Evolutionary conservation across 2,329 filamentous ascomycete species (phyloP).

Genomic region (Colletotrichum salicis): DNA sequence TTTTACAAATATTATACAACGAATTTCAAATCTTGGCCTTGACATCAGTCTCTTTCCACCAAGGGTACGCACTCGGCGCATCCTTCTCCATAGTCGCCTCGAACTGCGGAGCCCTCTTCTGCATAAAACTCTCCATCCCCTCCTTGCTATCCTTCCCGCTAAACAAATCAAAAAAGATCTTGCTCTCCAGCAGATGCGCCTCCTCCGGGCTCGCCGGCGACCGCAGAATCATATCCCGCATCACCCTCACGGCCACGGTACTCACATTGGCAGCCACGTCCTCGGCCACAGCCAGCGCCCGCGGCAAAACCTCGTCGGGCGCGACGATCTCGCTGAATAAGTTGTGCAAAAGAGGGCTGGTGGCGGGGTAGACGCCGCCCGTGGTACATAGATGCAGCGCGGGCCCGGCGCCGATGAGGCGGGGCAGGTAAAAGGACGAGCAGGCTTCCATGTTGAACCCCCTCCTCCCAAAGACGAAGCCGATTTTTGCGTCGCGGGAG

Average conservation of each 20-base stretch:
- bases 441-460: constrained; percentile 79
- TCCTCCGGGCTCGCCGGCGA: constrained; percentile 68
- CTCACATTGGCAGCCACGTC: constrained; percentile 76
- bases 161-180: constrained; percentile 71
- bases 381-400: constrained; percentile 76
- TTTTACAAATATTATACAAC: neutral
- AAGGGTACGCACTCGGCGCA: constrained; percentile 70
- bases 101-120: constrained; percentile 74
- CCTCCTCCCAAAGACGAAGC: constrained; percentile 78
- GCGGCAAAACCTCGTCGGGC: constrained; percentile 69
- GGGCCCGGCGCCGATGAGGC: constrained; percentile 71
- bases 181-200: constrained; percentile 76
- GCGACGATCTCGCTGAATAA: constrained; percentile 75
- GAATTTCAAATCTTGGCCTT: constrained; percentile 38
- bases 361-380: constrained; percentile 67
- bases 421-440: constrained; percentile 77
- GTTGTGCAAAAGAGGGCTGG: constrained; percentile 62
- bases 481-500: constrained; percentile 71
- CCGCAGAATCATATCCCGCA: constrained; percentile 77
- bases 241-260: constrained; percentile 70
- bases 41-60: constrained; percentile 68
- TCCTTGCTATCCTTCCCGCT: constrained; percentile 69
- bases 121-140: constrained; percentile 74
- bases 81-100: constrained; percentile 69
- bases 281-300: constrained; percentile 72